Percentiles rank a stretch among this genome's conserved stretches.
phyloP scores from a whole-genome alignment of 1,284 basidiomycete genomes.

The Apiotrichum montevideense region DNA sequence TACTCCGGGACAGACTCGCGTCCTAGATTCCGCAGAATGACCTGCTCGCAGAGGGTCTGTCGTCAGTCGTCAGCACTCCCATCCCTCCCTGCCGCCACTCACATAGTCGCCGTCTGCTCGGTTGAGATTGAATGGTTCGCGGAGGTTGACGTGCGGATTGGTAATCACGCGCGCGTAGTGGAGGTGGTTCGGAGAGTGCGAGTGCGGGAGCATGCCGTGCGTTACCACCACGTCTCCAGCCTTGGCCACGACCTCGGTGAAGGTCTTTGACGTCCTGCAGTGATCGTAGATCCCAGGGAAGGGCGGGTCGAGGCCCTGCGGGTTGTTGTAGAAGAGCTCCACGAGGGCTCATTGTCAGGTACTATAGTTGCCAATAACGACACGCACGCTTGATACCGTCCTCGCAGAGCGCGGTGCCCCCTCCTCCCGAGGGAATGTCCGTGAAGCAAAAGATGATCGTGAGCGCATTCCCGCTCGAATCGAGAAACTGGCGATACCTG shows the following conservation, averaged over 20 bases:
- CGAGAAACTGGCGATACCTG: conserved; percentile 32
- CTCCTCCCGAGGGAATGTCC: conserved; percentile 22
- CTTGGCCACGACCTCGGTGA: conserved; percentile 20
- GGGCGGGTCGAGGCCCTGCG: conserved; percentile 30
- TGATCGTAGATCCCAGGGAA: conserved; percentile 16
- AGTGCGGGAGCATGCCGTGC: conserved; percentile 30
- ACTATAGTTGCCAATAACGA: not conserved
- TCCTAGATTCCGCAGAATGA: conserved; percentile 28
- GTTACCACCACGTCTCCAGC: conserved; percentile 29
- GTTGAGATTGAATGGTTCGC: conserved; percentile 29
- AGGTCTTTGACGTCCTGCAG: conserved; percentile 12
- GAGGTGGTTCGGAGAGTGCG: conserved; percentile 25
- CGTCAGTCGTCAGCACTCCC: not conserved
- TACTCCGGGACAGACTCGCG: conserved; percentile 26
- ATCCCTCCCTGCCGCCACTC: conserved; percentile 1
- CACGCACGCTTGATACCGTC: conserved; percentile 25
- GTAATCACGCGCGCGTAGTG: conserved; percentile 31
- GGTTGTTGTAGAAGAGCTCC: conserved; percentile 24
- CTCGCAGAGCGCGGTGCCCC: conserved; percentile 25
- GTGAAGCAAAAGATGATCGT: conserved; percentile 32
- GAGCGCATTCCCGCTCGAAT: conserved; percentile 28
- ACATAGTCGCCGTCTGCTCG: conserved; percentile 29
- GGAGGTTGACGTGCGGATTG: conserved; percentile 32
- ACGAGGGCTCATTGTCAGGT: conserved; percentile 13
- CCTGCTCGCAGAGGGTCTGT: conserved; percentile 32